Percentiles rank a stretch among this genome's conserved stretches.
phyloP scores from a whole-genome alignment of 2,329 filamentous ascomycete species.

The Pseudopithomyces chartarum region DNA sequence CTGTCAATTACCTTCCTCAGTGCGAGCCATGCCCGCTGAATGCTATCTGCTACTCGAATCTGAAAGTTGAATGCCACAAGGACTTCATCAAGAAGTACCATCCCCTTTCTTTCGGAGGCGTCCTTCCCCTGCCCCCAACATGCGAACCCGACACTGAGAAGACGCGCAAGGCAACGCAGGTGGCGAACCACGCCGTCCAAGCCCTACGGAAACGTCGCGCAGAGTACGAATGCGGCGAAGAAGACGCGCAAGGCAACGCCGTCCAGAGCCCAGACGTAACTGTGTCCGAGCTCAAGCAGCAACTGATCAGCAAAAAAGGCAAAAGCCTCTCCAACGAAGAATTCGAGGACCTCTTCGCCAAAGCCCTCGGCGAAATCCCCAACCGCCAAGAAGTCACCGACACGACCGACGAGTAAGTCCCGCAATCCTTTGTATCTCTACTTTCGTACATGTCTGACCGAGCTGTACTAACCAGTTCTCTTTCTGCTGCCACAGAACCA shows the following conservation, averaged over 20 bases:
- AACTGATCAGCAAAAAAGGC: conserved; percentile 74
- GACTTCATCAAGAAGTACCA: conserved; percentile 88
- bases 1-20: conserved; percentile 72
- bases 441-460: conserved; percentile 35
- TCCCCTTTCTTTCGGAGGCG: conserved; percentile 78
- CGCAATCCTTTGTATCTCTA: conserved; percentile 21
- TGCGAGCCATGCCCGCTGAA: conserved; percentile 92
- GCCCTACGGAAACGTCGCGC: conserved; percentile 84
- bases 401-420: conserved; percentile 62
- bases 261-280: conserved; percentile 68
- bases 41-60: conserved; percentile 82
- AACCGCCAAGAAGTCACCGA: conserved; percentile 64
- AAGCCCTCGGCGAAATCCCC: conserved; percentile 74
- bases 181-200: conserved; percentile 86
- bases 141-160: conserved; percentile 97
- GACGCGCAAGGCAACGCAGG: conserved; percentile 80
- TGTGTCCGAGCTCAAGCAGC: conserved; percentile 74
- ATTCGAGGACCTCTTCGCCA: conserved; percentile 85
- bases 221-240: conserved; percentile 86
- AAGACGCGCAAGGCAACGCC: conserved; percentile 65
- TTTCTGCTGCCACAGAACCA: conserved; percentile 73
- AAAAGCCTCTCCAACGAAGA: conserved; percentile 85
- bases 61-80: conserved; percentile 78
- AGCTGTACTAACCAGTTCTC: conserved; percentile 82
- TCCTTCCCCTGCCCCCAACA: conserved; percentile 84